Base-by-base conservation (phyloP, 2,329 filamentous ascomycete genomes). In the Aaosphaeria pasadenensis region DNA sequence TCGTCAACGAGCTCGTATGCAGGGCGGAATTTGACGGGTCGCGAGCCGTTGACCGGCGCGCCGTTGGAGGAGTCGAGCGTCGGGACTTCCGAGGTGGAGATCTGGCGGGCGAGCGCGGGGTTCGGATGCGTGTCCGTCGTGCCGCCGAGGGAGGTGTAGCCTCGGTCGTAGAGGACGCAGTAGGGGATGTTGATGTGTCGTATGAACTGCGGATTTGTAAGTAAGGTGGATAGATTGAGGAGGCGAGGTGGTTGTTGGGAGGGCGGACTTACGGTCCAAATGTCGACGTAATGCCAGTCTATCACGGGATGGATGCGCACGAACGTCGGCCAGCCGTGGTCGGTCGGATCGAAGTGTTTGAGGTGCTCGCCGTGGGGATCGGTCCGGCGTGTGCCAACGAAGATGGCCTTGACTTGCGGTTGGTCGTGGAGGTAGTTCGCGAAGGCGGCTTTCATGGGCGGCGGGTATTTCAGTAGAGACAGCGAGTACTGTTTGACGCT, bases 231-330 rank as follows among this genome's bases (percentile, higher is more conserved):
- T 36, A 13, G n/a, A 13, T 36, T 24, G 17, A 24, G 17, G 17
- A 3, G 17, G 17, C 17, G 17, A 24, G 17, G 17, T 24, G 3
- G 17, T 24, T 24, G 17, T 24, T 24, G 17, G 17, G 17, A n/a
- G 17, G 17, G 9, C 3, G 7, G 7, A 78, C 89, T 77, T 64
- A 95, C 91, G 13, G 85, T 83, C 94, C 94, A 97, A 46, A 97
- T 92, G 69, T 97, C 92, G 7, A 84, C 82, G 70, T 96, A 96
- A 69, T 94, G 89, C 94, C 94, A 99, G 71, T 99, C 94, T 64
- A 99, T 91, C 7, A 99, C 88, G 0, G 94, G 92, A 71, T 99
- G 91, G 51, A 97, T 80, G 49, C 94, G 83, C 85, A 97, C 91
- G 63, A 97, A 96, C 39, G 79, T 75, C 33, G 94, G 94, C 94